Evolutionary conservation across 768 basidiomycete genomes (phyloP), one percentile per base, ranked within the genome.

Genomic region (Hebeloma cylindrosporum): DNA sequence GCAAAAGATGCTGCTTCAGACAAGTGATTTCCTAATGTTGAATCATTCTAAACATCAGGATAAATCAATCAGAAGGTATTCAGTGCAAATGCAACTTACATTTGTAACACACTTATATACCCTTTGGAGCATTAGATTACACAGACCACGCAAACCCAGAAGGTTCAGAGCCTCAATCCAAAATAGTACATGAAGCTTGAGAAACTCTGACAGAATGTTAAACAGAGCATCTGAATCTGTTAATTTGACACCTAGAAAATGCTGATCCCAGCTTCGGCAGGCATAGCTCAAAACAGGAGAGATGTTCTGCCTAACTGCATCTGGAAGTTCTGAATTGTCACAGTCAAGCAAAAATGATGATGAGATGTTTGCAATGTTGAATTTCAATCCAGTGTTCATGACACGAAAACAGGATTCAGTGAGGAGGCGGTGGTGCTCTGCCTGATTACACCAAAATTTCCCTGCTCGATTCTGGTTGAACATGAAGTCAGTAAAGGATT

Each of bases 131-230:
- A 58, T 60, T 4, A 40, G 20, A 45, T 28, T 26, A 42, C 59
- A 59, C 7, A 23, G 44, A 17, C 25, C 29, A 23, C 41, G 21
- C 1, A 35, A 46, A 2, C 44, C 34, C 6, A 60, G 47, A 10
- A 61, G 49, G 40, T 59, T 59, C 58, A 61, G 59, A 7, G 56
- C 49, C 39, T 61, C 58, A 18, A 60, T 59, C 60, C 58, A 61
- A 38, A 61, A 57, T 11, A 61, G 38, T 3, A 48, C 47, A 33
- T 27, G 46, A 34, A 61, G 29, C 21, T 40, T 25, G 17, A 59
- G 44, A 14, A 60, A 56, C 0, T 57, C 28, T 10, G 47, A 41
- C 14, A 57, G 27, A 18, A 20, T 52, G 17, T 20, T 14, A 32
- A 23, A 36, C 5, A 59, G 50, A 31, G 44, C 14, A 23, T 52